Conservation (phyloP, 2,329 filamentous ascomycete species). For the Sclerotinia minor region DNA sequence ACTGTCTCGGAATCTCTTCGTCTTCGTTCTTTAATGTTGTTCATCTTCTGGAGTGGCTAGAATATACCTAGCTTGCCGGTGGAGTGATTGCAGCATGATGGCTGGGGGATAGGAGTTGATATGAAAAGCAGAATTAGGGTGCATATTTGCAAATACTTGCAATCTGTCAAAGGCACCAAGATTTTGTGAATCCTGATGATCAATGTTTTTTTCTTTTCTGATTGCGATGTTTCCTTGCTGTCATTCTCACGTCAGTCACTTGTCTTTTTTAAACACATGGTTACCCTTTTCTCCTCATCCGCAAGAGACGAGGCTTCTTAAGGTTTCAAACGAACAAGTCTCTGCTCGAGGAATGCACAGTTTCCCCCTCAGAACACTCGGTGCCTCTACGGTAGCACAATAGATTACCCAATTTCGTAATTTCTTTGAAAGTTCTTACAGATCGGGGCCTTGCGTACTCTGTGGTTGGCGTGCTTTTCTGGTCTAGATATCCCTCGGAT, state of each 20-base stretch:
- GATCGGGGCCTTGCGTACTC: conserved; percentile 32
- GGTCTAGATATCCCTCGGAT: conserved; percentile 38
- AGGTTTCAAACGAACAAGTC: conserved; percentile 38
- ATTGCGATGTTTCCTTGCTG: conserved; percentile 36
- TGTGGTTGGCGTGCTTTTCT: conserved; percentile 36
- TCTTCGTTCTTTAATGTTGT: conserved; percentile 45
- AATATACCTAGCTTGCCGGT: conserved; percentile 40
- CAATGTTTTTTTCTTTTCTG: conserved; percentile 43
- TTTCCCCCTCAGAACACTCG: conserved; percentile 32
- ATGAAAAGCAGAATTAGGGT: conserved; percentile 43
- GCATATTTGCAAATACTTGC: conserved; percentile 37
- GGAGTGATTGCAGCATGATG: conserved; percentile 40
- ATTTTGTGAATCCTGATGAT: conserved; percentile 43
- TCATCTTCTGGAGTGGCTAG: conserved; percentile 40
- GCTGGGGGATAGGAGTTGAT: conserved; percentile 42
- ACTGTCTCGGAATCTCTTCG: conserved; percentile 42
- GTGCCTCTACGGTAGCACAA: conserved; percentile 39
- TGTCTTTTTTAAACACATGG: conserved; percentile 29
- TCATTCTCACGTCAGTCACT: conserved; percentile 22
- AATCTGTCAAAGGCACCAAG: conserved; percentile 42
- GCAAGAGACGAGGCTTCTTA: conserved; percentile 34
- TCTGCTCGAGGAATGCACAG: conserved; percentile 39
- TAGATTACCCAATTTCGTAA: conserved; percentile 33
- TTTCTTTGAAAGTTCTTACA: conserved; percentile 33
- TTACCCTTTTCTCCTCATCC: conserved; percentile 31